Evolutionary conservation across 2,329 filamentous ascomycete species (phyloP), one percentile per base, ranked within the genome.

Genomic region (Aspergillus clavatus): DNA sequence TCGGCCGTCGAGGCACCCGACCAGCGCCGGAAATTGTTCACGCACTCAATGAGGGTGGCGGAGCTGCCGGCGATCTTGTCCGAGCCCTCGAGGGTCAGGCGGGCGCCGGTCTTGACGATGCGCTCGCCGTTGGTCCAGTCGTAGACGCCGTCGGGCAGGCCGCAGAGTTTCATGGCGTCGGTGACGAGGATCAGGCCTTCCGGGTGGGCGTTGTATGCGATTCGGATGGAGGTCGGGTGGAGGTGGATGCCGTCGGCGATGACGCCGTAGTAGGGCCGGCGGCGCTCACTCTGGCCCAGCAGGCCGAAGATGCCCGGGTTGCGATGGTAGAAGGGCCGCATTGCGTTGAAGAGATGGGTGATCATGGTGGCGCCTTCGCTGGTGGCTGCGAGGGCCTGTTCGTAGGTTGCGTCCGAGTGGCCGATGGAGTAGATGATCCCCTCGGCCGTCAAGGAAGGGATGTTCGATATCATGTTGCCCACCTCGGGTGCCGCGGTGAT

Each of bases 271-370:
- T 79, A 95, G 0, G 89, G 89, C 41, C 64, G 70, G 10, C 45
- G 61, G 50, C 50, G 62, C 54, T 84, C 78, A 7, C 78, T 78
- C 50, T 79, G 79, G 48, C 89, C 89, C 11, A 96, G 72, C 0
- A 94, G 81, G 22, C 90, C 90, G 63, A 95, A 95, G 56, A 95
- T 82, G 28, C 89, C 89, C 0, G 90, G 89, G 67, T 95, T 89
- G 46, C 90, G 85, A 73, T 96, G 89, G 66, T 93, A 87, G 40
- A 95, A 80, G 11, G 89, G 89, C 1, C 83, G 79, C 89, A 95
- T 95, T 21, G 89, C 89, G 65, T 95, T 95, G 79, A 95, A 95
- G 1, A 95, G 76, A 61, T 95, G 89, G 0, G 89, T 95, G 54
- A 95, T 86, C 87, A 94, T 95, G 39, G 80, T 86, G 2, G 87